Evolutionary conservation across 148 eudicot species (phyloP).

Genomic region (Beta vulgaris): DNA sequence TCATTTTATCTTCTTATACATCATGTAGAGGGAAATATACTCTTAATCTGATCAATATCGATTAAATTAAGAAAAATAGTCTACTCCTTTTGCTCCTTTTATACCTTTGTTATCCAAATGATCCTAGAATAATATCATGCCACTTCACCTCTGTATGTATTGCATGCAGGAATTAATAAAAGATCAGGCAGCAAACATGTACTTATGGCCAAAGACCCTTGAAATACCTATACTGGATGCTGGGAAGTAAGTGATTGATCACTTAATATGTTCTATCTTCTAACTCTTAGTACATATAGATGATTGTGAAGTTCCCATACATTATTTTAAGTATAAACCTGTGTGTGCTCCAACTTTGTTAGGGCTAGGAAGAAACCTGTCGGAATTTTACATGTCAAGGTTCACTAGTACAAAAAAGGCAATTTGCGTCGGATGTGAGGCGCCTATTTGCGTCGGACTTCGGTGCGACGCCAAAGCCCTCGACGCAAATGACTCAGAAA

Average conservation of each 20-base stretch:
- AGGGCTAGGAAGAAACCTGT: constrained; percentile 85
- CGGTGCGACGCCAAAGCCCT: no score
- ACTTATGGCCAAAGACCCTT: constrained; percentile 85
- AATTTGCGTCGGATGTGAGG: no score
- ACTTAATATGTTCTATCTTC: neutral
- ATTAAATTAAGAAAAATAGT: neutral
- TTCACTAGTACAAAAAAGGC: no score
- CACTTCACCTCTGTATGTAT: constrained; percentile 2
- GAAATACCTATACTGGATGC: constrained; percentile 84
- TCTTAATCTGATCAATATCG: neutral
- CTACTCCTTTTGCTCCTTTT: neutral
- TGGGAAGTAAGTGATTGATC: constrained; percentile 46
- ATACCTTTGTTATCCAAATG: neutral
- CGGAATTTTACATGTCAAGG: constrained; percentile 73
- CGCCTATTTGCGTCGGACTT: no score
- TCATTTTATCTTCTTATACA: neutral
- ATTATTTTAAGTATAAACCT: neutral
- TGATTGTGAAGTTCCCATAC: neutral
- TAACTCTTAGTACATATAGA: neutral
- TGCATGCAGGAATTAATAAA: constrained; percentile 70
- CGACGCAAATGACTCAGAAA: no score
- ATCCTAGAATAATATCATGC: neutral
- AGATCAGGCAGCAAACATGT: constrained; percentile 95
- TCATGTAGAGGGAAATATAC: no score
- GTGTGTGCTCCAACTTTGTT: constrained; percentile 18